These are phyloP conservation scores for Halenospora varia DNA, from an alignment of 495 filamentous ascomycete species.

Conservation along the genomic window DNA sequence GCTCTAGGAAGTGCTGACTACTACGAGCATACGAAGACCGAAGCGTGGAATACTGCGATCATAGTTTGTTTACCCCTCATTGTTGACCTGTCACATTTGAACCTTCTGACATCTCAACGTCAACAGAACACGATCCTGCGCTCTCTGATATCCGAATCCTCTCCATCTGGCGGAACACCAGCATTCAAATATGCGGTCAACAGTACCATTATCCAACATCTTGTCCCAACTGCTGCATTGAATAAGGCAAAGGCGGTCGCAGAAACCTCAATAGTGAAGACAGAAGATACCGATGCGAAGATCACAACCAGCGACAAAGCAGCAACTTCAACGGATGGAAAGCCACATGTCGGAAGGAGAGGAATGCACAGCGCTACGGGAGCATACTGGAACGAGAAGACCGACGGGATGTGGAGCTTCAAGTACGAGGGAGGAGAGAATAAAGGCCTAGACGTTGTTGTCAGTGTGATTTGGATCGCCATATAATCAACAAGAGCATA, in stretches of 20 bases:
- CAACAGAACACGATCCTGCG: constrained; percentile 79
- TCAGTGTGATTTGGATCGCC: constrained; percentile 87
- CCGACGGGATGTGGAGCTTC: constrained; percentile 96
- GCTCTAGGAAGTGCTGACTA: constrained; percentile 63
- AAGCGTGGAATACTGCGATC: constrained; percentile 83
- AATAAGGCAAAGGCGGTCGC: constrained; percentile 46
- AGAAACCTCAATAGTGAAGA: constrained; percentile 27
- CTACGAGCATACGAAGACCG: constrained; percentile 80
- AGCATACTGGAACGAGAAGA: constrained; percentile 96
- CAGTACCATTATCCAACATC: constrained; percentile 96
- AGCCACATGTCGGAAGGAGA: constrained; percentile 67
- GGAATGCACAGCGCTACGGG: constrained; percentile 96
- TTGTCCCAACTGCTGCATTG: constrained; percentile 49
- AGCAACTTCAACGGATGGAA: constrained; percentile 42
- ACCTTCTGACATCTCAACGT: background rate
- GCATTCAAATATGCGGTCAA: constrained; percentile 90
- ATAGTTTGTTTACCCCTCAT: constrained; percentile 59
- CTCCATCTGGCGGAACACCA: constrained; percentile 47
- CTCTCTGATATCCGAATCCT: constrained; percentile 77
- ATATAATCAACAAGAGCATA: constrained; percentile 33
- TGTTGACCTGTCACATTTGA: background rate
- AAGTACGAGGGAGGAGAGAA: constrained; percentile 84
- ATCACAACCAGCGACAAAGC: constrained; percentile 25
- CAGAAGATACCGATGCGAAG: constrained; percentile 32
- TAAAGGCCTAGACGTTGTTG: constrained; percentile 86